Percentiles rank a stretch among this genome's conserved stretches.
phyloP scores from a whole-genome alignment of 805 yeast species.

The Hanseniaspora thailandica region DNA sequence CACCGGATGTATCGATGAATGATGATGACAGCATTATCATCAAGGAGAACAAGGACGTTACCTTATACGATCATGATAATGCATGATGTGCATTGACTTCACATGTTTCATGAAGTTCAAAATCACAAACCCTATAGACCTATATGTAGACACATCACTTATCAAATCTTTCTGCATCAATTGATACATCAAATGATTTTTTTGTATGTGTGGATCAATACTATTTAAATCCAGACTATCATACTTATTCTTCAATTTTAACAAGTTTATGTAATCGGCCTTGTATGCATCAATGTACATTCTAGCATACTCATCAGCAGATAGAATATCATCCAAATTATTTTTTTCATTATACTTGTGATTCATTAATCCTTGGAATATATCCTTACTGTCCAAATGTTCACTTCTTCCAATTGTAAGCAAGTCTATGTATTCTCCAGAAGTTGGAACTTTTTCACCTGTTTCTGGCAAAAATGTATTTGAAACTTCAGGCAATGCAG shows the following conservation, averaged over 20 bases:
- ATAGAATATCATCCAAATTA: neutral
- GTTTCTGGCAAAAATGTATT: neutral
- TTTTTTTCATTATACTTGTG: neutral
- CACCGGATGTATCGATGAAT: conserved; percentile 10
- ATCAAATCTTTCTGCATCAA: conserved; percentile 1
- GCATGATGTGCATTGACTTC: neutral
- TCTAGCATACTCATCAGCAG: neutral
- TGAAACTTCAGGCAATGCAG: neutral
- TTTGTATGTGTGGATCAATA: neutral
- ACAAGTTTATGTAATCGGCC: neutral
- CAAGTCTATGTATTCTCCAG: neutral
- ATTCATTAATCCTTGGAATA: neutral
- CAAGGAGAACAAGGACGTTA: conserved; percentile 10
- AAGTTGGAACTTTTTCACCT: neutral
- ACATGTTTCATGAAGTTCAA: neutral
- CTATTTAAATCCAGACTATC: conserved; percentile 1
- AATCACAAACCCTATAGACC: neutral
- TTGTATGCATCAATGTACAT: neutral
- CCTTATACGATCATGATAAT: conserved; percentile 10
- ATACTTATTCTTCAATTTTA: neutral
- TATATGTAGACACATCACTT: neutral
- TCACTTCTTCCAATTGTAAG: neutral
- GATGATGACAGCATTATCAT: conserved; percentile 4
- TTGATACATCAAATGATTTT: conserved; percentile 1
- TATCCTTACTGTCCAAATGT: neutral